phyloP scores from a whole-genome alignment of 768 basidiomycete genomes.

The Naganishia vishniacii region DNA sequence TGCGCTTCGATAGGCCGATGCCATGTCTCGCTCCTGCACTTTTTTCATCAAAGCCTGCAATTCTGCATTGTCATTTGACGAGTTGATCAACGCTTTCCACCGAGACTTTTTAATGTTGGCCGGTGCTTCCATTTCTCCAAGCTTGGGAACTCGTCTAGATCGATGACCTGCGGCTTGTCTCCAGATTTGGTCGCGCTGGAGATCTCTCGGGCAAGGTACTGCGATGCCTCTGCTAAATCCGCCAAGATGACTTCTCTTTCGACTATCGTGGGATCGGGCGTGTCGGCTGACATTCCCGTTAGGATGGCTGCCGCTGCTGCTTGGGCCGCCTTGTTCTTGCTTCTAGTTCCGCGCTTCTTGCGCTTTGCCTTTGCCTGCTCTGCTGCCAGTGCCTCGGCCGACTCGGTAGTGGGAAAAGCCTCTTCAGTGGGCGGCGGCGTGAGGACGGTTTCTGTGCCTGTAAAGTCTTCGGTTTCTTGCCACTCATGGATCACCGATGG shows the following conservation, averaged over 20 bases:
- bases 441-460: constrained; percentile 17
- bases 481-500: constrained; percentile 1
- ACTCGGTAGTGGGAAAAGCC: background rate
- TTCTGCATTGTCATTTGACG: constrained; percentile 41
- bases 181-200: constrained; percentile 36
- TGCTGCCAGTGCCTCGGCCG: constrained; percentile 4
- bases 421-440: constrained; percentile 20
- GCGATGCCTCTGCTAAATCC: constrained; percentile 71
- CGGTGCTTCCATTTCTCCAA: constrained; percentile 36
- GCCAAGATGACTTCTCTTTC: constrained; percentile 51
- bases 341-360: constrained; percentile 68
- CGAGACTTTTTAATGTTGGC: constrained; percentile 64
- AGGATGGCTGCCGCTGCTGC: constrained; percentile 40
- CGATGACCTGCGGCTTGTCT: constrained; percentile 29
- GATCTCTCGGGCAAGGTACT: constrained; percentile 76
- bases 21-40: constrained; percentile 41
- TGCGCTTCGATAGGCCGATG: constrained; percentile 57
- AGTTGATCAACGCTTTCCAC: constrained; percentile 71
- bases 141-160: constrained; percentile 51
- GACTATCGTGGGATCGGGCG: constrained; percentile 44
- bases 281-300: constrained; percentile 24
- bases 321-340: constrained; percentile 67
- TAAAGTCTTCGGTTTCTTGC: constrained; percentile 28
- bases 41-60: constrained; percentile 42
- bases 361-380: constrained; percentile 56